Evolutionary conservation across 306 rosid genomes (phyloP).

Genomic region (Bauhinia variegata): DNA sequence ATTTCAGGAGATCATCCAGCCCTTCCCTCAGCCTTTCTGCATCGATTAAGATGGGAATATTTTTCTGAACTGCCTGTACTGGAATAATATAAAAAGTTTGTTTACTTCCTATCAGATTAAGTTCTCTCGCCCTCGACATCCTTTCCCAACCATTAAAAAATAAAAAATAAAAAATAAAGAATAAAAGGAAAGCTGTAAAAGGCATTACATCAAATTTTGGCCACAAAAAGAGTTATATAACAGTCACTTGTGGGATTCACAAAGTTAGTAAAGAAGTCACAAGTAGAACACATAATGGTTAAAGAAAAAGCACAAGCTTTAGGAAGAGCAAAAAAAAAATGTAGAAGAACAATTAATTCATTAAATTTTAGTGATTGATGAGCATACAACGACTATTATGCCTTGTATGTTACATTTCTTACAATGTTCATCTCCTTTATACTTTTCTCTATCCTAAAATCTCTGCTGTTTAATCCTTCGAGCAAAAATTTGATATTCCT

Average conservation of each 20-base stretch:
- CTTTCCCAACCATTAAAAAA: conserved; percentile 16
- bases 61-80: conserved; percentile 73
- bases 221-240: not conserved
- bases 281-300: conserved; percentile 4
- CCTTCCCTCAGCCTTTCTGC: conserved; percentile 93
- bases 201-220: not conserved
- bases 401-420: conserved; percentile 25
- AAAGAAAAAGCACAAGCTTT: not conserved
- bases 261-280: not conserved
- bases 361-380: not conserved
- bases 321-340: not conserved
- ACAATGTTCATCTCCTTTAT: not conserved
- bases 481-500: not conserved
- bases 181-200: conserved; percentile 9
- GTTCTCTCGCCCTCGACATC: conserved; percentile 25
- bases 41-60: conserved; percentile 80
- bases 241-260: conserved; percentile 8
- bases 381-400: not conserved
- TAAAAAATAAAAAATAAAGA: too few species aligned
- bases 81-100: conserved; percentile 46
- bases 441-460: conserved; percentile 7
- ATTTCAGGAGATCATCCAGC: conserved; percentile 73
- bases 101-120: conserved; percentile 38
- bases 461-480: conserved; percentile 23
- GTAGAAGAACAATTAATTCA: too few species aligned